These are phyloP conservation scores for Helianthus tuberosus DNA, from an alignment of 129 eudicot species.

Conservation along the genomic window DNA sequence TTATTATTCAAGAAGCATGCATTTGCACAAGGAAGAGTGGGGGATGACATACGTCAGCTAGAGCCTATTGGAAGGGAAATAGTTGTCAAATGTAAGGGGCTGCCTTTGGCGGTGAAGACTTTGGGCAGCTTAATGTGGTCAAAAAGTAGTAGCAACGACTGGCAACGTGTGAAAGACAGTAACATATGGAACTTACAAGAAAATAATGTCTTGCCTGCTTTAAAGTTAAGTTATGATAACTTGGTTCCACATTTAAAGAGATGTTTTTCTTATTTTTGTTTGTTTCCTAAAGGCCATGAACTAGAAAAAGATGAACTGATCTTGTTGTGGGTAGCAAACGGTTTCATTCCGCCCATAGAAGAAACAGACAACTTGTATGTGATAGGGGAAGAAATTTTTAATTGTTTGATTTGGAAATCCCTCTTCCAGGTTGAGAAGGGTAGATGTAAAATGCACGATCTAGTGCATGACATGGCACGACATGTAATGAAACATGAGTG, in stretches of 20 bases:
- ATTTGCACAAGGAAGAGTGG: constrained; percentile 21
- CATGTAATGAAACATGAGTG: too few relatives aligned
- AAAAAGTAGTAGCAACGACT: not conserved
- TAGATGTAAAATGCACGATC: too few relatives aligned
- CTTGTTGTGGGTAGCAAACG: not conserved
- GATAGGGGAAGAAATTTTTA: not conserved
- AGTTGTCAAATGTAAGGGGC: constrained; percentile 14
- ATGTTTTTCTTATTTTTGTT: constrained; percentile 29
- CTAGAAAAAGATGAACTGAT: not conserved
- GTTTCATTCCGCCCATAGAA: not conserved
- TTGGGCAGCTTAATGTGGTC: constrained; percentile 12
- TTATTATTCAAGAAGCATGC: constrained; percentile 32
- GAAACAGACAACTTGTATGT: not conserved
- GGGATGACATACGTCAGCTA: constrained; percentile 3
- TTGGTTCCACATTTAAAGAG: not conserved
- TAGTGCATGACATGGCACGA: too few relatives aligned
- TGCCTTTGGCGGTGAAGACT: constrained; percentile 6
- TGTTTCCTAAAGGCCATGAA: not conserved
- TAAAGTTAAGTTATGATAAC: constrained; percentile 3
- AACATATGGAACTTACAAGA: not conserved
- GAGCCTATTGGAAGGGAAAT: constrained; percentile 23
- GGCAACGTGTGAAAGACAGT: not conserved
- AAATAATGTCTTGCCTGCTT: not conserved
- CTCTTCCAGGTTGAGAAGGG: constrained; percentile 27
- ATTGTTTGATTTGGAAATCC: constrained; percentile 18